Evolutionary conservation across 2,329 filamentous ascomycete species (phyloP), one percentile per base, ranked within the genome.

Genomic region (Monosporascus sp.): DNA sequence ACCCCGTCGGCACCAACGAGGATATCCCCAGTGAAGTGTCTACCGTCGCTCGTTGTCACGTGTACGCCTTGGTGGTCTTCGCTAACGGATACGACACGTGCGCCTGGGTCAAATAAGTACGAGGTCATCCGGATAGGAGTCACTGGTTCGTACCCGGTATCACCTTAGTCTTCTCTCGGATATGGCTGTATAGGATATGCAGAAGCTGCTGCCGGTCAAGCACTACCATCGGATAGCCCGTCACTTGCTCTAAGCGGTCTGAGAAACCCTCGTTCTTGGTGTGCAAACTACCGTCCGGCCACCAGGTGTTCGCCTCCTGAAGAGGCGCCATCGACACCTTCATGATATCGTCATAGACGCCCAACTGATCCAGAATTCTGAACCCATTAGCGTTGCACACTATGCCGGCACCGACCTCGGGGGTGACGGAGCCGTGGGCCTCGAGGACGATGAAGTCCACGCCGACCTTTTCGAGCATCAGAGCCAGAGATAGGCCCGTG

Each of bases 361-460:
- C 75, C 1, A 78, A 58, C 55, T 79, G 76, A 48, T 76, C 72
- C 3, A 76, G 59, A 16, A 77, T 71, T 5, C 71, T 63, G 5
- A 57, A 50, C 2, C 69, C 70, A 49, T 73, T 63, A 1, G 74
- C 66, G 1, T 65, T 50, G 3, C 76, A 56, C 1, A 60, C 71
- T 38, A 78, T 69, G n/a, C 66, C 68, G 2, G 72, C 73, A 2
- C 76, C 76, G 3, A 70, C 61, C 46, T 71, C 63, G 2, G 74
- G 71, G 6, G 68, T 66, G 38, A 76, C 63, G 1, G 64, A 57
- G 0, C 55, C 49, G 34, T 69, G 62, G 11, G 61, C 62, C 59
- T 79, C 75, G 2, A 78, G 66, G 5, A 79, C 56, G n/a, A 75
- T 52, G 58, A 71, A 76, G 54, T 75, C 70, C 53, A 79, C 73